Evolutionary conservation across 108 stramenopile species (phyloP), one percentile per base, ranked within the genome.

Genomic region (Hondaea fermentalgiana): DNA sequence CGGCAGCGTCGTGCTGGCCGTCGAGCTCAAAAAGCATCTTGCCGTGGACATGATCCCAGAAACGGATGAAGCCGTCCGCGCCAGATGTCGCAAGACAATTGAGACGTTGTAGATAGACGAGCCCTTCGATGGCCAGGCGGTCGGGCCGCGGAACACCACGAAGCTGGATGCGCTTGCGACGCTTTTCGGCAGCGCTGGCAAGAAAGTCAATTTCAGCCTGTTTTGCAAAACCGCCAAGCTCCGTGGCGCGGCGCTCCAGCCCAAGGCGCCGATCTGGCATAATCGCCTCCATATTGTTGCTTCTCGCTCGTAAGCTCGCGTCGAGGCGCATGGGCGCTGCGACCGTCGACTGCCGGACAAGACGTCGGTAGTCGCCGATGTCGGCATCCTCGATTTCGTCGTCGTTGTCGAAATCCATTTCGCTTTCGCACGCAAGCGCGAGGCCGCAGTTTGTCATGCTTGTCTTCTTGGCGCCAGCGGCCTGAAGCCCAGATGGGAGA

Each of bases 1-100:
- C 76, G 12, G 45, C 19, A 23, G 49, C 51, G 10, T 23, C 76
- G 23, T 53, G 45, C 23, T 83, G 6, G 49, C 43, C 76, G 3
- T 83, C 76, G 6, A 83, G 12, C 51, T 83, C 76, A 12, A 83
- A 53, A 25, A 83, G 6, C 51, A 83, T 47, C 10, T 83, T 53
- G 51, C 76, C 76, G 45, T 35, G 17, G 23, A 53, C n/a, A 53
- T 83, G 51, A 23, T 83, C 51, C 76, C 76, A 83, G 28, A 83
- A 83, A 12, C 76, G 76, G 76, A 83, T 12, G 49, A 83, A 83
- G 23, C 76, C 76, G 23, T 83, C 76, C 49, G 76, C 76, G 76
- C 76, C 76, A 0, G 76, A 83, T 6, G 17, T 53, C 19, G 16
- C 45, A 3, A 83, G 19, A 23, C 76, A 83, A 12, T 83, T 17